phyloP scores from a whole-genome alignment of 352 stramenopile species.

The Globisporangium nagaii region DNA sequence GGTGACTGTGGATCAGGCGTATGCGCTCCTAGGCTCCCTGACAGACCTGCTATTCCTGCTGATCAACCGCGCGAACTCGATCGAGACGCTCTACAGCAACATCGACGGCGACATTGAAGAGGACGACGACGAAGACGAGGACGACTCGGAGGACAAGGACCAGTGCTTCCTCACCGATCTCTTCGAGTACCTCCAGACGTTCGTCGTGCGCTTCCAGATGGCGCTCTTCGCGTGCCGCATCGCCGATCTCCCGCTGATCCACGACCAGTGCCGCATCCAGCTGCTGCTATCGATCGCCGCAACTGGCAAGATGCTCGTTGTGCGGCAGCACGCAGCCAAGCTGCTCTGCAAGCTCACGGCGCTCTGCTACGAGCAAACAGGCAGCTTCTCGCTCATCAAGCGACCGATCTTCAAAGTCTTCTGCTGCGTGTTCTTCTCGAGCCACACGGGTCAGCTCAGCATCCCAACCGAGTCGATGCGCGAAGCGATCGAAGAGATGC shows the following conservation, averaged over 20 bases:
- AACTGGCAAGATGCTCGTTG: conserved; percentile 18
- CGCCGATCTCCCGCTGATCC: conserved; percentile 33
- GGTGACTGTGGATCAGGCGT: conserved; percentile 33
- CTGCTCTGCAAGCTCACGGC: conserved; percentile 44
- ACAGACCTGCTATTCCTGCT: conserved; percentile 55
- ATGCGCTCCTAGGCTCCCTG: conserved; percentile 43
- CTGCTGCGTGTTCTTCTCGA: conserved; percentile 38
- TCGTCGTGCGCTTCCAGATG: conserved; percentile 44
- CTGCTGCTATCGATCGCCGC: conserved; percentile 46
- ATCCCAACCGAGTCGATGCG: conserved; percentile 31
- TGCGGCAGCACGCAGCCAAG: conserved; percentile 28
- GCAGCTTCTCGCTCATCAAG: conserved; percentile 54
- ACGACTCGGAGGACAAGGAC: conserved; percentile 13
- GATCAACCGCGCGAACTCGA: conserved; percentile 39
- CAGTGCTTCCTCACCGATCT: conserved; percentile 40
- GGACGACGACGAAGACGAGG: conserved; percentile 13
- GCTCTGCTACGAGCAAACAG: conserved; percentile 57
- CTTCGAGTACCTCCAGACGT: conserved; percentile 41
- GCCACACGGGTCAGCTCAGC: neutral
- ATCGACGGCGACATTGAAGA: conserved; percentile 16
- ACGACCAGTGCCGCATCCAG: conserved; percentile 45
- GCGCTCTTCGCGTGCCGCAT: conserved; percentile 53
- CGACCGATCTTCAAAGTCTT: conserved; percentile 40
- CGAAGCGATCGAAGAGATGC: conserved; percentile 53
- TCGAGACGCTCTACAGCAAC: conserved; percentile 27